phyloP scores from a whole-genome alignment of 2,329 filamentous ascomycete species.

The Orbilia oligospora region DNA sequence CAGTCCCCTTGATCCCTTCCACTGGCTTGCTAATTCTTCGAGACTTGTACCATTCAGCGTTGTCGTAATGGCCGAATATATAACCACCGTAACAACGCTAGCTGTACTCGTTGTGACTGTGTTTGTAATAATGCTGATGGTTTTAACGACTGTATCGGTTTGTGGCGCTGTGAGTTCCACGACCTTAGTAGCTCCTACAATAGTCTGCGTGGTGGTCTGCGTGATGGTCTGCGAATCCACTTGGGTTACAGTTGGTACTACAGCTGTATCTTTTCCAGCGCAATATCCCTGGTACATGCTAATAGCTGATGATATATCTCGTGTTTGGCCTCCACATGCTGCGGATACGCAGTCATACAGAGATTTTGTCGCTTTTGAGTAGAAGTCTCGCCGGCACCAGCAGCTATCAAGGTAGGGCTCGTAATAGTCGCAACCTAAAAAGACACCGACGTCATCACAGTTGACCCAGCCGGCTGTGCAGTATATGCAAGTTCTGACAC shows the following conservation, averaged over 20 bases:
- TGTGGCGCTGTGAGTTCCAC: conserved; percentile 1
- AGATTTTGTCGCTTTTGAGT: background rate
- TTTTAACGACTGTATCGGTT: background rate
- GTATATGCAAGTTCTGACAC: conserved; percentile 5
- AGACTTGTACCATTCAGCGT: background rate
- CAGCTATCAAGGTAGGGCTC: background rate
- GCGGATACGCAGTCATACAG: background rate
- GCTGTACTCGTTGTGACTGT: background rate
- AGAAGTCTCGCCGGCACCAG: conserved; percentile 5
- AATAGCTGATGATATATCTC: conserved; percentile 8
- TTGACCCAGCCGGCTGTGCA: background rate
- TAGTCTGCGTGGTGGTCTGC: background rate
- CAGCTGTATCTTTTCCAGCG: background rate
- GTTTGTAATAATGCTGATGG: background rate
- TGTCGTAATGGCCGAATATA: conserved; percentile 3
- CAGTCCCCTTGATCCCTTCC: background rate
- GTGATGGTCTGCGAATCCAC: background rate
- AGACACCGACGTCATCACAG: conserved; percentile 1
- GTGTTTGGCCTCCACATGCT: background rate
- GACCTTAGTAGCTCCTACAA: background rate
- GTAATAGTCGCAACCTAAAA: conserved; percentile 3
- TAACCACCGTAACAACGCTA: background rate
- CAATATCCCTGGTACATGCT: conserved; percentile 24
- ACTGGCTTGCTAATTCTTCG: background rate
- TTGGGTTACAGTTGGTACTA: background rate